Base-by-base conservation (phyloP, 1,284 basidiomycete genomes). In the Fomitopsis betulina region DNA sequence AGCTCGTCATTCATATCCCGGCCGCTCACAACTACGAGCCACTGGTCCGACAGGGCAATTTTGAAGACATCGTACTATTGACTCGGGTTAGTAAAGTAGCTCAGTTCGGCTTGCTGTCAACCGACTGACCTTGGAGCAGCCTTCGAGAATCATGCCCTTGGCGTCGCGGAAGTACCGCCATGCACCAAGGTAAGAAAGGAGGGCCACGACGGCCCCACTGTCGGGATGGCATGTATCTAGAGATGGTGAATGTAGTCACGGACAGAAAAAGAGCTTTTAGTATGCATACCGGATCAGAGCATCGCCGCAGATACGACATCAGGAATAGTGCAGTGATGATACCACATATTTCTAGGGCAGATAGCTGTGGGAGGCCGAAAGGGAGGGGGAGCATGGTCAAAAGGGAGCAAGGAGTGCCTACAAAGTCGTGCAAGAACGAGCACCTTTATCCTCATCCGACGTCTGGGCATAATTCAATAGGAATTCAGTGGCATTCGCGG, bases 21-120 rank as follows among this genome's bases (percentile, higher is more conserved):
- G 5, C 67, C 73, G 30, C 65, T 73, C 1, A 79, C 58, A 25
- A 82, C 40, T 17, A 83, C 70, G 0, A 71, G 57, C 80, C 79
- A 82, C 38, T 64, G 62, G 27, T 68, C 67, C 1, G 73, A 58
- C 1, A 70, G 65, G 0, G 79, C 1, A 4, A 83, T 60, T 58
- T 77, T 80, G 71, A 80, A 82, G 3, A 70, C 3, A 53, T 56
- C 23, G 42, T 47, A 23, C 57, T 60, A 58, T 60, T 27, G 32
- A 12, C 17, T 15, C n/a, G n/a, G n/a, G 17, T 33, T 15, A 33
- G 23, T 12, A 19, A 43, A 25, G 49, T 21, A 10, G 23, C 25
- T 17, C 23, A 12, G 27, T 15, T 42, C 3, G 21, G 25, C n/a
- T 2, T 38, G 2, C 15, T 9, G n/a, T 17, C n/a, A 19, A n/a